Percentiles rank a stretch among this genome's conserved stretches.
These are phyloP conservation scores for Aleurites moluccanus DNA, from an alignment of 441 rosid species.

Conservation along the genomic window DNA sequence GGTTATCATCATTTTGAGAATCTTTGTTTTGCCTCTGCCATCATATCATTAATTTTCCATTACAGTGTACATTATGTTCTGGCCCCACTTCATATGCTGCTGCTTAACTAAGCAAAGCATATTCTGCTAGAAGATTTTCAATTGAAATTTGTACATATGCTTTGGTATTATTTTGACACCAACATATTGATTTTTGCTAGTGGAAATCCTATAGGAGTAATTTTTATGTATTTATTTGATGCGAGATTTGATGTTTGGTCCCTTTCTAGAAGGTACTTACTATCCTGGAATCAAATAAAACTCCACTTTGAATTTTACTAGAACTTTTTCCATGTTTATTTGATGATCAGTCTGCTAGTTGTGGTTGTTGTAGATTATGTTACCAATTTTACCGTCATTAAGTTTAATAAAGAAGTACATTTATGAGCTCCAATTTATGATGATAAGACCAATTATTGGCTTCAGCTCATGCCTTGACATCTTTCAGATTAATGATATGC, in stretches of 20 bases:
- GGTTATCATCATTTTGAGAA: neutral
- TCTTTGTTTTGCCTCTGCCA: constrained; percentile 2
- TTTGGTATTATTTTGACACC: neutral
- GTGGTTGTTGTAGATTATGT: neutral
- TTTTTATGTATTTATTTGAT: neutral
- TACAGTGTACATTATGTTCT: neutral
- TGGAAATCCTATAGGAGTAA: neutral
- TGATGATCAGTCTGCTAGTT: neutral
- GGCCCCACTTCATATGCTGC: neutral
- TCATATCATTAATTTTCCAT: constrained; percentile 5
- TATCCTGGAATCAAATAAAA: neutral
- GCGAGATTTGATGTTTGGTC: neutral
- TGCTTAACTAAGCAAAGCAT: constrained; percentile 11
- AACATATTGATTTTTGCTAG: neutral
- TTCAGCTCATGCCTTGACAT: too few relatives aligned
- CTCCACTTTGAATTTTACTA: neutral
- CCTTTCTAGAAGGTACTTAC: neutral
- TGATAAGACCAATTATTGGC: neutral
- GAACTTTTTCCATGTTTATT: neutral
- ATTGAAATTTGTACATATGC: neutral
- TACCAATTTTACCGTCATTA: neutral
- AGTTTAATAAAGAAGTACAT: neutral
- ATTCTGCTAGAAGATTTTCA: neutral
- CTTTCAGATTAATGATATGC: too few relatives aligned
- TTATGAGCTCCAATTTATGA: neutral